phyloP scores from a whole-genome alignment of 2,329 filamentous ascomycete genomes.

The Corynespora cassiicola region DNA sequence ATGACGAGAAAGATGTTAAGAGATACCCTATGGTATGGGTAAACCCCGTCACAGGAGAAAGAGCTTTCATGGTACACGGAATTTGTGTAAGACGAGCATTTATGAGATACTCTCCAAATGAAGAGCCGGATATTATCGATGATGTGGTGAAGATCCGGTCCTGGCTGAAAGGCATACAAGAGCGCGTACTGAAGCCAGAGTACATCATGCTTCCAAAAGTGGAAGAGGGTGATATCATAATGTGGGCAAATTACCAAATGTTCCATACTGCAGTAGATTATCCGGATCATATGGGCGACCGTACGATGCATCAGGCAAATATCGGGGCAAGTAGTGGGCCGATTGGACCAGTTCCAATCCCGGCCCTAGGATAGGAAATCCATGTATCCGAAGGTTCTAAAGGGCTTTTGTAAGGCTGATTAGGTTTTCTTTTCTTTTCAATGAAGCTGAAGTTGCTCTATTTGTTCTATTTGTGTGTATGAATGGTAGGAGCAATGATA shows the following conservation, averaged over 20 bases:
- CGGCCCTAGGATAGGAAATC: slow-evolving; percentile 4
- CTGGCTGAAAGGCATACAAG: slow-evolving; percentile 46
- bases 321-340: slow-evolving; percentile 44
- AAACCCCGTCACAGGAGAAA: slow-evolving; percentile 51
- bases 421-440: too few relatives aligned
- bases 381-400: too few relatives aligned
- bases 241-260: slow-evolving; percentile 26
- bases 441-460: too few relatives aligned
- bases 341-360: slow-evolving; percentile 29
- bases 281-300: slow-evolving; percentile 45
- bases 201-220: slow-evolving; percentile 49
- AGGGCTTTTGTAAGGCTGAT: too few relatives aligned
- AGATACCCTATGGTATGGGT: slow-evolving; percentile 57
- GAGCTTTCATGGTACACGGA: slow-evolving; percentile 53
- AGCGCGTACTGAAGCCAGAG: slow-evolving; percentile 51
- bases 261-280: slow-evolving; percentile 54
- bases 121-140: slow-evolving; percentile 45
- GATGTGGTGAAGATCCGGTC: slow-evolving; percentile 47
- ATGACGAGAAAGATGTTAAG: slow-evolving; percentile 46
- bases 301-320: slow-evolving; percentile 57
- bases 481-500: too few relatives aligned
- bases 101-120: slow-evolving; percentile 40
- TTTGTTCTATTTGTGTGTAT: too few relatives aligned
- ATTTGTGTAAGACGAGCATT: slow-evolving; percentile 50
- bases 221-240: slow-evolving; percentile 52